phyloP scores from a whole-genome alignment of 1,284 basidiomycete species.

The Cerrena zonata region DNA sequence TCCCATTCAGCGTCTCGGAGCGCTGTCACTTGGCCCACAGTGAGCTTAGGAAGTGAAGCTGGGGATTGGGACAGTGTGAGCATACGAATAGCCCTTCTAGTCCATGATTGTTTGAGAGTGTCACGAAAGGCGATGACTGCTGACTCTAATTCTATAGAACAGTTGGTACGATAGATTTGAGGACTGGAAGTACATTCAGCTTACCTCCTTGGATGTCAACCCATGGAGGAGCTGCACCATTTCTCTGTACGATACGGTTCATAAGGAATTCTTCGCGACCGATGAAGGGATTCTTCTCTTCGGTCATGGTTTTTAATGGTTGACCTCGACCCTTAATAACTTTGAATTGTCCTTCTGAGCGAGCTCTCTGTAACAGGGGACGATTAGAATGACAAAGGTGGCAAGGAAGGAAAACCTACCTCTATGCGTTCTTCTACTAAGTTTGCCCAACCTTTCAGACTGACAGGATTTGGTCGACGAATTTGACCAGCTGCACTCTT shows the following conservation, averaged over 20 bases:
- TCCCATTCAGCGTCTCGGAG: conserved; percentile 76
- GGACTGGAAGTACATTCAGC: conserved; percentile 13
- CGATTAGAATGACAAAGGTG: background rate
- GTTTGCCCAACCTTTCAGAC: conserved; percentile 68
- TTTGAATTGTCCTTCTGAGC: conserved; percentile 65
- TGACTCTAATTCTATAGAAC: conserved; percentile 43
- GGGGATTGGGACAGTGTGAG: conserved; percentile 46
- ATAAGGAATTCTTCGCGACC: conserved; percentile 76
- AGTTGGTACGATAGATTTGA: background rate
- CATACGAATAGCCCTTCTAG: conserved; percentile 56
- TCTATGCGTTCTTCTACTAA: conserved; percentile 79
- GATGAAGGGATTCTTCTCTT: conserved; percentile 79
- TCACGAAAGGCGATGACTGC: conserved; percentile 60
- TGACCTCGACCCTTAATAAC: conserved; percentile 71
- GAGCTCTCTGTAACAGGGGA: conserved; percentile 46
- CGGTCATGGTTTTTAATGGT: conserved; percentile 54
- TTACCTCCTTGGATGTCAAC: conserved; percentile 76
- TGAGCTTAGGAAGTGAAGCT: conserved; percentile 38
- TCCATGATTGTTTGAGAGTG: conserved; percentile 61
- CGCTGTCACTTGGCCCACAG: conserved; percentile 37
- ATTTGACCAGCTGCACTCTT: conserved; percentile 31
- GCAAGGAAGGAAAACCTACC: conserved; percentile 33
- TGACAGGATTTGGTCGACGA: conserved; percentile 48
- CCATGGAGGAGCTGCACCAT: conserved; percentile 87
- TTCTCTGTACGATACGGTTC: conserved; percentile 83